Conservation (phyloP, 1,139 yeast genomes). For the Groenewaldozyma sp. region DNA sequence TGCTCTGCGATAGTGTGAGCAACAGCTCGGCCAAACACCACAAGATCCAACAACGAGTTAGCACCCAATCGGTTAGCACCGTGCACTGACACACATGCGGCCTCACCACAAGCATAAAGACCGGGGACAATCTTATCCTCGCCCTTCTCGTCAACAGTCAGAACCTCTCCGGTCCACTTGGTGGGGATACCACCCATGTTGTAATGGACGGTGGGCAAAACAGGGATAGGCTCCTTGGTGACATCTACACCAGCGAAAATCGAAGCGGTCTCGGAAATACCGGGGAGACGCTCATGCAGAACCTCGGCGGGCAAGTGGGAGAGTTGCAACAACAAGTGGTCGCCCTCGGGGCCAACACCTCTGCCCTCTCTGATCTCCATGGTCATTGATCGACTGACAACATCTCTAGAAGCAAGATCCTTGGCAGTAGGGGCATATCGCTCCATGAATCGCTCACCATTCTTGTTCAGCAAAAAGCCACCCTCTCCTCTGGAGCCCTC, state of each 20-base stretch:
- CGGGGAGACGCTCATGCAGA: slow-evolving; percentile 92
- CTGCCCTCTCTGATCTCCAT: slow-evolving; percentile 98
- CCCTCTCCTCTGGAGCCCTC: slow-evolving; percentile 99
- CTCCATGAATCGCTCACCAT: slow-evolving; percentile 99
- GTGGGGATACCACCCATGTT: slow-evolving; percentile 99
- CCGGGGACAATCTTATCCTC: slow-evolving; percentile 91
- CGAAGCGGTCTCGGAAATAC: slow-evolving; percentile 97
- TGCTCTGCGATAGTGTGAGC: slow-evolving; percentile 83
- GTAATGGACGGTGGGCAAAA: slow-evolving; percentile 96
- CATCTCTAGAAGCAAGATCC: slow-evolving; percentile 97
- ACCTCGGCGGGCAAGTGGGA: slow-evolving; percentile 90
- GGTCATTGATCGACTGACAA: slow-evolving; percentile 95
- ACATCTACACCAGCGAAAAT: slow-evolving; percentile 99
- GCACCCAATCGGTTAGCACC: slow-evolving; percentile 99
- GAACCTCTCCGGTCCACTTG: slow-evolving; percentile 91
- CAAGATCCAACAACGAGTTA: slow-evolving; percentile 93
- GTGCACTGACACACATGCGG: slow-evolving; percentile 98
- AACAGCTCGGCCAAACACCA: slow-evolving; percentile 97
- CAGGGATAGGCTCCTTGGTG: slow-evolving; percentile 98
- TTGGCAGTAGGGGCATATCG: slow-evolving; percentile 98
- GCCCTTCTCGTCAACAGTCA: slow-evolving; percentile 78
- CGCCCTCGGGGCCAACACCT: slow-evolving; percentile 96
- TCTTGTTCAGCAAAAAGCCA: slow-evolving; percentile 90
- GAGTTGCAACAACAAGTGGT: slow-evolving; percentile 91
- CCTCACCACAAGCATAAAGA: slow-evolving; percentile 95